phyloP scores from a whole-genome alignment of 2,329 filamentous ascomycete genomes.

The Pestalotiopsis sp. region DNA sequence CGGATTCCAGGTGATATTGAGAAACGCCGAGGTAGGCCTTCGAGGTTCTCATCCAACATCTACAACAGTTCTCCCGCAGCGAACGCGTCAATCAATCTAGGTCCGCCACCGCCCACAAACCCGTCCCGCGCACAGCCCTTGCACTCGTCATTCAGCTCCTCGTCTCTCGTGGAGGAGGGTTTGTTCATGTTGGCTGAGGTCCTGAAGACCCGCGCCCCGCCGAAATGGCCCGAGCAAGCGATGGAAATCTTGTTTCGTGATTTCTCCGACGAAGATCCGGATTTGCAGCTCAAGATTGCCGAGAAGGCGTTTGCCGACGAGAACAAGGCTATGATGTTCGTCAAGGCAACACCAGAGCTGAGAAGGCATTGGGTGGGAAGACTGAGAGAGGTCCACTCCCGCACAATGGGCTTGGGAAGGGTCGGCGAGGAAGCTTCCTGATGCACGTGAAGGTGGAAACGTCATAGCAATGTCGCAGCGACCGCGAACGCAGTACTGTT shows the following conservation, averaged over 20 bases:
- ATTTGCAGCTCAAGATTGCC: conserved; percentile 61
- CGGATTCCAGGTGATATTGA: conserved; percentile 28
- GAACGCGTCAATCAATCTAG: conserved; percentile 11
- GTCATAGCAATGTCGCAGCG: not conserved
- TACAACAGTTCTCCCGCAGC: conserved; percentile 30
- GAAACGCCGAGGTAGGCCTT: conserved; percentile 33
- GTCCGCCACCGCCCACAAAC: conserved; percentile 11
- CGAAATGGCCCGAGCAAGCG: conserved; percentile 58
- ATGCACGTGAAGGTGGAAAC: not conserved
- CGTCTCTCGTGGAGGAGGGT: conserved; percentile 36
- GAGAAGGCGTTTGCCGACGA: conserved; percentile 61
- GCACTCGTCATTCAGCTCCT: conserved; percentile 21
- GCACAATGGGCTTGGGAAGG: conserved; percentile 29
- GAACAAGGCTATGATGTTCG: conserved; percentile 63
- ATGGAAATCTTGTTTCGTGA: conserved; percentile 62
- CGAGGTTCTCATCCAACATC: conserved; percentile 32
- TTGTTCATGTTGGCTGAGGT: conserved; percentile 41
- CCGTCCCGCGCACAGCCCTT: conserved; percentile 19
- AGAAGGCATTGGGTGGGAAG: conserved; percentile 59
- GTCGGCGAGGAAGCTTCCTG: conserved; percentile 30
- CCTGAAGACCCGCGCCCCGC: conserved; percentile 37
- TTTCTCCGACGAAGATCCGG: conserved; percentile 57
- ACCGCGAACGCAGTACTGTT: not conserved
- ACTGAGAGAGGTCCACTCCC: conserved; percentile 48
- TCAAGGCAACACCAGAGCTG: conserved; percentile 57